A percentile compares a stretch with the other conserved stretches of the same genome.
These are phyloP conservation scores for Paramecium caudatum DNA, from an alignment of 73 alveolate genomes.

Conservation along the genomic window DNA sequence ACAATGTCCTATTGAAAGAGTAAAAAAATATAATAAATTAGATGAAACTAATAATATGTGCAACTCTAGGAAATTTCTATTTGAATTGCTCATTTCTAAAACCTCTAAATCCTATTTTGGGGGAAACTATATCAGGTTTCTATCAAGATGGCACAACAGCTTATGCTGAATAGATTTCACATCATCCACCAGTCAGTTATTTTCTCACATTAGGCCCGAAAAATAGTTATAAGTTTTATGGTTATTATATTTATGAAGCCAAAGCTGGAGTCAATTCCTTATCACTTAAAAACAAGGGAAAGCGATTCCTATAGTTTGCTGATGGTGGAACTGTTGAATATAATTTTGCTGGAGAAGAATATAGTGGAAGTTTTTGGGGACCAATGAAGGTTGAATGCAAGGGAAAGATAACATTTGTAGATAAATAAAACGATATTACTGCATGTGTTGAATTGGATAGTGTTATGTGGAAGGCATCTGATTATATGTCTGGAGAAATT, in stretches of 20 bases:
- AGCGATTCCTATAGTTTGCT: constrained; percentile 56
- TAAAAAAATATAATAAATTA: constrained; percentile 70
- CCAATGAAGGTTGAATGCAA: constrained; percentile 87
- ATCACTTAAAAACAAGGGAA: constrained; percentile 71
- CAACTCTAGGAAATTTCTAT: constrained; percentile 79
- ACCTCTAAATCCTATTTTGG: constrained; percentile 95
- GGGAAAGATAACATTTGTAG: constrained; percentile 83
- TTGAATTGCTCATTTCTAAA: constrained; percentile 85
- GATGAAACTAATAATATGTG: constrained; percentile 73
- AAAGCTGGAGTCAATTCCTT: constrained; percentile 77
- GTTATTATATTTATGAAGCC: constrained; percentile 72
- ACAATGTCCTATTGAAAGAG: constrained; percentile 83
- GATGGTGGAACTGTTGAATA: constrained; percentile 72
- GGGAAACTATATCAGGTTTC: constrained; percentile 95
- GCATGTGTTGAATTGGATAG: constrained; percentile 80
- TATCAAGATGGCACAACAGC: constrained; percentile 95
- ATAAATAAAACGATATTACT: constrained; percentile 83
- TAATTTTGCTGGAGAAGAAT: constrained; percentile 73
- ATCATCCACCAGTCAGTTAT: constrained; percentile 92
- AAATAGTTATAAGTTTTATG: constrained; percentile 70
- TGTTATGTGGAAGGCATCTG: constrained; percentile 80
- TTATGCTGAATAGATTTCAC: constrained; percentile 96
- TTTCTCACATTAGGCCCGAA: constrained; percentile 79
- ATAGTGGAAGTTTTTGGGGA: constrained; percentile 84
- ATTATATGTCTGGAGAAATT: constrained; percentile 90